Evolutionary conservation across 1,284 basidiomycete genomes (phyloP).

Genomic region (Cutaneotrichosporon daszewskae): DNA sequence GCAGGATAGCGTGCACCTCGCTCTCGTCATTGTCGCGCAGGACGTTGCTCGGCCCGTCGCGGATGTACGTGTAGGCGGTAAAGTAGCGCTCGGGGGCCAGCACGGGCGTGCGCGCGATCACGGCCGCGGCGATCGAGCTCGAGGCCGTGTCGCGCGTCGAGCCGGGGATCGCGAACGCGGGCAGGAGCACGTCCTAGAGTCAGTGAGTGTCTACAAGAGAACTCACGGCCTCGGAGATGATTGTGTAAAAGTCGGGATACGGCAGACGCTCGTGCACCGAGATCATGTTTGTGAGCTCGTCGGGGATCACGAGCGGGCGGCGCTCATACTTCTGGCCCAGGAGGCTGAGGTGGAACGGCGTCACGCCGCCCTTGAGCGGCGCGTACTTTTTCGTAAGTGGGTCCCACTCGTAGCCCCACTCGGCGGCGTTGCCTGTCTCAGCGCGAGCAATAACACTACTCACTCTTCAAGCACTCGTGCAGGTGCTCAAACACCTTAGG

Average conservation of each 20-base stretch:
- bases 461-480: not conserved
- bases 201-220: not conserved
- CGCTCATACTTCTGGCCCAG: constrained; percentile 3
- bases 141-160: constrained; percentile 5
- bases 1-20: no score
- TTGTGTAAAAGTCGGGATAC: constrained; percentile 7
- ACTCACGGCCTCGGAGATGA: constrained; percentile 4
- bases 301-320: not conserved
- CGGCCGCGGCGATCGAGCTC: constrained; percentile 3
- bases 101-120: constrained; percentile 9
- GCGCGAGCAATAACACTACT: not conserved
- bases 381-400: not conserved
- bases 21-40: no score
- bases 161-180: constrained; percentile 1
- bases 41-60: no score
- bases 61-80: constrained; percentile 7
- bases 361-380: no score
- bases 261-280: not conserved
- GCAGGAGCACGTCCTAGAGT: constrained; percentile 6
- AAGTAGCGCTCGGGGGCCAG: constrained; percentile 6
- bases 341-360: constrained; percentile 6
- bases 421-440: not conserved
- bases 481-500: constrained; percentile 4
- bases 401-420: constrained; percentile 7
- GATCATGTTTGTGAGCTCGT: constrained; percentile 2